These are phyloP conservation scores for Lipomyces orientalis DNA, from an alignment of 805 yeast genomes.

Conservation along the genomic window DNA sequence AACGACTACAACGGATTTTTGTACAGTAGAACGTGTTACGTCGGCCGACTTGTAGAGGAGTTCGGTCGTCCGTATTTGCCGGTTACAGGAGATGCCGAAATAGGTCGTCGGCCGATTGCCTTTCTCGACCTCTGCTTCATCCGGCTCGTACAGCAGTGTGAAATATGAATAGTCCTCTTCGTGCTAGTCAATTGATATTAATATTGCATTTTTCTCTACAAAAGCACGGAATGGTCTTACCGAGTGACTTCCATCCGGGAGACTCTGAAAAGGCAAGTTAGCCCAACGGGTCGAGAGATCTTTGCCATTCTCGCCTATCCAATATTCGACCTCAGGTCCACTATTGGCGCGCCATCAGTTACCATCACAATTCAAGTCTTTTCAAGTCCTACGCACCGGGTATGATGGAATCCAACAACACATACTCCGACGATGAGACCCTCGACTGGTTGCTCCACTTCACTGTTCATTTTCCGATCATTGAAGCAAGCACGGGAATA, in stretches of 20 bases:
- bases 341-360: constrained; percentile 45
- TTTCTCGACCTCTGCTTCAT: constrained; percentile 11
- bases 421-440: constrained; percentile 77
- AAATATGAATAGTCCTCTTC: constrained; percentile 94
- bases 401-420: constrained; percentile 90
- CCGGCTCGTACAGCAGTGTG: constrained; percentile 70
- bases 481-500: background rate
- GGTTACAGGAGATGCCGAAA: constrained; percentile 94
- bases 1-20: constrained; percentile 88
- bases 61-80: constrained; percentile 74
- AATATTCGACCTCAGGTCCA: constrained; percentile 95
- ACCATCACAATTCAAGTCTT: constrained; percentile 15
- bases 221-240: constrained; percentile 18
- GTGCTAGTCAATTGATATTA: constrained; percentile 47
- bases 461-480: constrained; percentile 24
- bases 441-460: constrained; percentile 12
- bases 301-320: constrained; percentile 61
- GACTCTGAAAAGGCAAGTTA: constrained; percentile 87
- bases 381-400: constrained; percentile 38
- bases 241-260: constrained; percentile 95
- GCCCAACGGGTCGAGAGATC: constrained; percentile 68
- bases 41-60: constrained; percentile 63
- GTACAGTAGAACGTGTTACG: constrained; percentile 84
- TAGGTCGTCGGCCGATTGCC: constrained; percentile 57
- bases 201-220: background rate